Base-by-base conservation (phyloP, 2,329 filamentous ascomycete genomes). In the Penicillium sp. region DNA sequence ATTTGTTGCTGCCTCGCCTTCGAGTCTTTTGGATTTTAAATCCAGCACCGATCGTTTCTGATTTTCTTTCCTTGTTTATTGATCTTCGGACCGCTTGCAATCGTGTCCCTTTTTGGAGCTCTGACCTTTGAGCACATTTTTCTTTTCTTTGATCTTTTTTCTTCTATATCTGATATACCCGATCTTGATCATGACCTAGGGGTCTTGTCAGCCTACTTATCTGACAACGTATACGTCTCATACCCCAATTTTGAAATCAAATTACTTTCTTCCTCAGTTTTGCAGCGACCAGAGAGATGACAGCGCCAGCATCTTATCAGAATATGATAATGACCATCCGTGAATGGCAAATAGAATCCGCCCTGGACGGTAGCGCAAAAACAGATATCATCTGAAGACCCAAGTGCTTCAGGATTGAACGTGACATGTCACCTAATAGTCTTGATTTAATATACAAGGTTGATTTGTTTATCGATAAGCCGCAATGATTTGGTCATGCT, bases 141-240 rank as follows among this genome's bases (percentile, higher is more conserved):
- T 39, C 3, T 1, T 43, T 40, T 47, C 14, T 47, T 49, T 44
- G 21, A 14, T 31, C 14, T 8, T 18, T 34, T 16, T 43, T 21
- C 3, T 39, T 10, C 48, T 47, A 14, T 39, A n/a, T 32, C 42
- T 43, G 13, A 52, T 56, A 56, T 44, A 52, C 32, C 48, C 40
- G 18, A 45, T 46, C n/a, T 46, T 32, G 29, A 24, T 32, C 22
- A 29, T 18, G 22, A 36, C 11, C n/a, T 21, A 13, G 9, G 9
- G 29, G 22, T 9, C 13, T 6, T 22, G 13, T 34, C 29, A 4
- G 36, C 31, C 18, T 38, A 31, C 16, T 36, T 22, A 9, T n/a
- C 31, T 3, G 21, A 49, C 16, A 49, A 24, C 22, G 22, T 22
- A 54, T 32, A 31, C 32, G 29, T 18, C 18, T 14, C 40, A 55